Percentiles rank a stretch among this genome's conserved stretches.
These are phyloP conservation scores for Fusarium buharicum DNA, from an alignment of 2,329 filamentous ascomycete genomes.

Conservation along the genomic window DNA sequence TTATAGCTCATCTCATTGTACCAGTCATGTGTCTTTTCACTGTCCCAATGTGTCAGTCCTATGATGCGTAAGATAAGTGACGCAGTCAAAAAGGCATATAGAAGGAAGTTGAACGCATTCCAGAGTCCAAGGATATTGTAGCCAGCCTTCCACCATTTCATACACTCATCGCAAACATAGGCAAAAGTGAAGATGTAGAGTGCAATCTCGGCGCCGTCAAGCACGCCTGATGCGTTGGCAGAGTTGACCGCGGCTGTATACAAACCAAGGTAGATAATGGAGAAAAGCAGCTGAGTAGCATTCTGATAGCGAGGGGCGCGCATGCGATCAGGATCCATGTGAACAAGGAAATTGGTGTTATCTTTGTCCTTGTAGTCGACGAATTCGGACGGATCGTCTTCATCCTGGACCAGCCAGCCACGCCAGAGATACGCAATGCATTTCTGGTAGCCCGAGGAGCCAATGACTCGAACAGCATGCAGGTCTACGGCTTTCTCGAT, in stretches of 20 bases:
- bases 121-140: conserved; percentile 93
- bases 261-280: conserved; percentile 81
- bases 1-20: conserved; percentile 91
- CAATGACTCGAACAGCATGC: conserved; percentile 88
- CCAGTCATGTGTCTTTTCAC: conserved; percentile 58
- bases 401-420: conserved; percentile 96
- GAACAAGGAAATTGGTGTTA: conserved; percentile 78
- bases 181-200: conserved; percentile 92
- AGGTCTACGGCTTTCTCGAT: conserved; percentile 94
- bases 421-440: conserved; percentile 93
- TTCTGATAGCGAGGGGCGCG: conserved; percentile 94
- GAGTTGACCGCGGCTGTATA: conserved; percentile 95
- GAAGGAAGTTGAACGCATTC: conserved; percentile 90
- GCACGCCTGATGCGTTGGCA: conserved; percentile 83
- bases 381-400: conserved; percentile 89
- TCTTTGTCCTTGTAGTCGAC: conserved; percentile 86
- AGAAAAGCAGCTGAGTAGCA: conserved; percentile 84
- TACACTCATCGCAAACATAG: conserved; percentile 86
- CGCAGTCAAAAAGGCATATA: conserved; percentile 82
- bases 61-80: conserved; percentile 84
- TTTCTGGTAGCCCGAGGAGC: conserved; percentile 93
- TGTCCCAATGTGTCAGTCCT: conserved; percentile 72
- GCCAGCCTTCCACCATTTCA: conserved; percentile 95
- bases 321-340: conserved; percentile 96
- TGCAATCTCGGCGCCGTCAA: conserved; percentile 84